Evolutionary conservation across 768 basidiomycete species (phyloP).

Genomic region (Crassisporium funariophilum): DNA sequence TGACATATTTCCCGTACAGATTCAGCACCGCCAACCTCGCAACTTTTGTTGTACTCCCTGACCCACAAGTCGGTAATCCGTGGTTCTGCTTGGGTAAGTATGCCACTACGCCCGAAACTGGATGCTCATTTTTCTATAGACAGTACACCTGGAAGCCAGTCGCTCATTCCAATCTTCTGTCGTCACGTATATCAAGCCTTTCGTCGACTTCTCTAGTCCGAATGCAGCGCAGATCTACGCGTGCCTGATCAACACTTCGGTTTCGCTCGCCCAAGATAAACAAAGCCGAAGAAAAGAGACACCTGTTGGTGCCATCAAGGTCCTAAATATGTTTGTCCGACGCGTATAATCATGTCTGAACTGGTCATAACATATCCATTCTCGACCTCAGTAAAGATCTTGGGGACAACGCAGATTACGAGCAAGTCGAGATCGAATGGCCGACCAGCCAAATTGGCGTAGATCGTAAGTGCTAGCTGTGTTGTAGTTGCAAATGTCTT

Average conservation of each 20-base stretch:
- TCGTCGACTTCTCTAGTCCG: conserved; percentile 30
- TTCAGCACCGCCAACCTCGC: not conserved
- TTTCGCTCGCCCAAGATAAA: conserved; percentile 32
- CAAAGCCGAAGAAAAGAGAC: conserved; percentile 36
- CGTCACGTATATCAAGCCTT: conserved; percentile 47
- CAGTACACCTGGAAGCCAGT: conserved; percentile 29
- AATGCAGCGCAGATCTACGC: conserved; percentile 38
- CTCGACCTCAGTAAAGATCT: conserved; percentile 49
- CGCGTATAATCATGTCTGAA: not conserved
- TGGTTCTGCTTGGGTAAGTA: not conserved
- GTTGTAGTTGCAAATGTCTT: not conserved
- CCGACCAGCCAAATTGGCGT: conserved; percentile 43
- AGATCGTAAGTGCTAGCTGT: conserved; percentile 47
- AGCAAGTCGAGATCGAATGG: conserved; percentile 46
- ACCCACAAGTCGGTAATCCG: not conserved
- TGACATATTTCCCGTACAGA: conserved; percentile 2
- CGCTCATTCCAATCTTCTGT: conserved; percentile 48
- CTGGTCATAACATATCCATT: conserved; percentile 2
- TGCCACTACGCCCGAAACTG: not conserved
- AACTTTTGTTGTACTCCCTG: not conserved
- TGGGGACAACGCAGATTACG: conserved; percentile 52
- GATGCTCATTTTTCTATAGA: conserved; percentile 24
- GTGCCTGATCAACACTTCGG: conserved; percentile 50
- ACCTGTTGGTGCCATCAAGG: conserved; percentile 47
- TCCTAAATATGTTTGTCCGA: conserved; percentile 55